These are phyloP conservation scores for Pseudopyricularia javanii DNA, from an alignment of 2,329 filamentous ascomycete genomes.

Conservation along the genomic window DNA sequence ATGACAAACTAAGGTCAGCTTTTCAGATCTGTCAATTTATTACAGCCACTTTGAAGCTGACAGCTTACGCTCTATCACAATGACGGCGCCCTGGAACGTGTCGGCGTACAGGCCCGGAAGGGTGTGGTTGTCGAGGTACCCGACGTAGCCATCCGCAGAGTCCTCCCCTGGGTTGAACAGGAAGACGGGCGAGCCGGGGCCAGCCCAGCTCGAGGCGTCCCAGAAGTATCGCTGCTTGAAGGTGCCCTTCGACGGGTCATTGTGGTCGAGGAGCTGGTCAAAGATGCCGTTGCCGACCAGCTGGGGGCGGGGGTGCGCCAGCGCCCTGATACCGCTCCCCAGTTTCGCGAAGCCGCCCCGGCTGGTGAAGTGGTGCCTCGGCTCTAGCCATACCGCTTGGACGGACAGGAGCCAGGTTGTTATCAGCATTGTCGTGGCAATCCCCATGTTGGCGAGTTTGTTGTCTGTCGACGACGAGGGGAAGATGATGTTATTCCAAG, in stretches of 20 bases:
- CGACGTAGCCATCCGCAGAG: slow-evolving; percentile 12
- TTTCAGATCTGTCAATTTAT: background rate
- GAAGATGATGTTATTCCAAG: background rate
- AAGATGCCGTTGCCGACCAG: slow-evolving; percentile 13
- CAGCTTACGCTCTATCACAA: slow-evolving; percentile 21
- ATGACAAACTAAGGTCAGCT: background rate
- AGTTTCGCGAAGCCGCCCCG: background rate
- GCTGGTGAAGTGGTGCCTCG: background rate
- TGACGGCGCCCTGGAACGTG: slow-evolving; percentile 22
- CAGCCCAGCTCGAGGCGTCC: slow-evolving; percentile 22
- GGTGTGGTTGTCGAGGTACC: slow-evolving; percentile 18
- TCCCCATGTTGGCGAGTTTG: background rate
- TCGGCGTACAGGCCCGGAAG: slow-evolving; percentile 23
- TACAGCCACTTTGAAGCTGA: background rate
- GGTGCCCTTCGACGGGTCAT: slow-evolving; percentile 22
- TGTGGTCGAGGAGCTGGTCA: slow-evolving; percentile 28
- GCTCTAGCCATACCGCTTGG: background rate
- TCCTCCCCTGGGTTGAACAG: slow-evolving; percentile 27
- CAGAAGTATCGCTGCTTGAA: slow-evolving; percentile 29
- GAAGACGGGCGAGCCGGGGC: slow-evolving; percentile 24
- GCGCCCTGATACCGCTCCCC: background rate
- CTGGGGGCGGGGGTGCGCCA: slow-evolving; percentile 2
- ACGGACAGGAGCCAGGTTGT: background rate
- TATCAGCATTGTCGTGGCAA: background rate
- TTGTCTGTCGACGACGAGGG: background rate